Percentiles rank a stretch among this genome's conserved stretches.
Evolutionary conservation across 345 rosid species (phyloP).

Genomic region (Durio zibethinus): DNA sequence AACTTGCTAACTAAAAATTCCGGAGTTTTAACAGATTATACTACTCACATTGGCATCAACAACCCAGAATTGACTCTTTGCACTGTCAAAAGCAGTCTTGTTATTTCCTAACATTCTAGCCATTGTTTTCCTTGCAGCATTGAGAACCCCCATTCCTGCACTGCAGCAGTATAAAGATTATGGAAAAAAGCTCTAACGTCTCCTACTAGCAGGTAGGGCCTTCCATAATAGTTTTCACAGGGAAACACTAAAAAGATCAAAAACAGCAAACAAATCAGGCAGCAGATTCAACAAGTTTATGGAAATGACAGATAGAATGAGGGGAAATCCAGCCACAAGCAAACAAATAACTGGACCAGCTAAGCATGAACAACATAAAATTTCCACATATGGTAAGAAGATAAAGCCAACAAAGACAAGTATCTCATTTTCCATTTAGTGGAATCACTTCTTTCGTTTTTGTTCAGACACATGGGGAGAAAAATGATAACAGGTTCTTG

Average conservation of each 20-base stretch:
- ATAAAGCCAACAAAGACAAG: not conserved
- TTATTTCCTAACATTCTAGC: conserved; percentile 94
- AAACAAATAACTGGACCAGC: not conserved
- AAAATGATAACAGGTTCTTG: not conserved
- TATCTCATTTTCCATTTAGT: not conserved
- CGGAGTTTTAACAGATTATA: not conserved
- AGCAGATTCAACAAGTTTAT: not conserved
- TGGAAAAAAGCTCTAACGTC: conserved; percentile 8
- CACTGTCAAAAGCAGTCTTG: conserved; percentile 81
- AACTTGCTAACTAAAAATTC: not conserved
- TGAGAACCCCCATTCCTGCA: conserved; percentile 96
- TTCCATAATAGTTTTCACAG: not conserved
- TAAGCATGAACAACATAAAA: not conserved
- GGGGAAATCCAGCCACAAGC: not conserved
- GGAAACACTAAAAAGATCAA: not conserved
- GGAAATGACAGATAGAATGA: not conserved
- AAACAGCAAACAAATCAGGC: not conserved
- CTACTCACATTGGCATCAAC: conserved; percentile 83
- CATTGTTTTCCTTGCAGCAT: conserved; percentile 98
- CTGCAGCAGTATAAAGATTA: conserved; percentile 43
- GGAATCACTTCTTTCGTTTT: not conserved
- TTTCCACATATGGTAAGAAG: not conserved
- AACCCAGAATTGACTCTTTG: conserved; percentile 94
- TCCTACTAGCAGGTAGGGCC: not conserved
- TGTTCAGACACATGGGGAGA: not conserved